These are phyloP conservation scores for Globisporangium cystogenes DNA, from an alignment of 352 stramenopile genomes.

Conservation along the genomic window DNA sequence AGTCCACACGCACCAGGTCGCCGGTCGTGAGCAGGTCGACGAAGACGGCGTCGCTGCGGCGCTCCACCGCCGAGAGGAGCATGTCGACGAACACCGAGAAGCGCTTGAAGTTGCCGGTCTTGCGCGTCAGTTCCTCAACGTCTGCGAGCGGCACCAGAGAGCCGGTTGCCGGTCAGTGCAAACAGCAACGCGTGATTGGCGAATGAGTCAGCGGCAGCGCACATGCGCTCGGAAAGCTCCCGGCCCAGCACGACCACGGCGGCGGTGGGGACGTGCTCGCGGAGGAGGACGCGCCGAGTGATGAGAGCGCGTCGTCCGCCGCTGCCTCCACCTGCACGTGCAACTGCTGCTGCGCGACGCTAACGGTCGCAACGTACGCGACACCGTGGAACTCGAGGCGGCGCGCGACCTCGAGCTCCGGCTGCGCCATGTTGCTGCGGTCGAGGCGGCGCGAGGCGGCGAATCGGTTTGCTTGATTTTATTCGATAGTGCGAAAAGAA, in stretches of 20 bases:
- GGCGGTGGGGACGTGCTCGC: not conserved
- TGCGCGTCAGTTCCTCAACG: slow-evolving; percentile 89
- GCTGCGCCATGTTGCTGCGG: slow-evolving; percentile 1
- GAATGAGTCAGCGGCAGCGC: not conserved
- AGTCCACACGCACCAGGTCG: slow-evolving; percentile 48
- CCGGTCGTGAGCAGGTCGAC: slow-evolving; percentile 89
- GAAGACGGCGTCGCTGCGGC: slow-evolving; percentile 82
- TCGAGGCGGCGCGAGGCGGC: not conserved
- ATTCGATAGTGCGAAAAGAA: too few species aligned
- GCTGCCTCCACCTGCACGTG: slow-evolving; percentile 55
- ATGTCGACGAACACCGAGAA: slow-evolving; percentile 92
- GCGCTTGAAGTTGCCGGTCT: slow-evolving; percentile 93
- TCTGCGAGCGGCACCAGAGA: slow-evolving; percentile 21
- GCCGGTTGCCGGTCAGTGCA: not conserved
- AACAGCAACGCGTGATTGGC: not conserved
- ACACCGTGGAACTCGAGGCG: slow-evolving; percentile 68
- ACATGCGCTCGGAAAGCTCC: slow-evolving; percentile 50
- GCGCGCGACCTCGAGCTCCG: slow-evolving; percentile 58
- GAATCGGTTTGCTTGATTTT: not conserved
- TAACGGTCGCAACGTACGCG: slow-evolving; percentile 67
- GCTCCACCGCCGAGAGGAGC: slow-evolving; percentile 75
- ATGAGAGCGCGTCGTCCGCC: slow-evolving; percentile 20
- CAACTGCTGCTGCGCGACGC: slow-evolving; percentile 51
- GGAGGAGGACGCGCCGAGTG: not conserved
- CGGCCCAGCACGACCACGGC: slow-evolving; percentile 42